Percentiles rank a stretch among this genome's conserved stretches.
Conservation (phyloP, 441 rosid genomes). For the Populus hybrid region DNA sequence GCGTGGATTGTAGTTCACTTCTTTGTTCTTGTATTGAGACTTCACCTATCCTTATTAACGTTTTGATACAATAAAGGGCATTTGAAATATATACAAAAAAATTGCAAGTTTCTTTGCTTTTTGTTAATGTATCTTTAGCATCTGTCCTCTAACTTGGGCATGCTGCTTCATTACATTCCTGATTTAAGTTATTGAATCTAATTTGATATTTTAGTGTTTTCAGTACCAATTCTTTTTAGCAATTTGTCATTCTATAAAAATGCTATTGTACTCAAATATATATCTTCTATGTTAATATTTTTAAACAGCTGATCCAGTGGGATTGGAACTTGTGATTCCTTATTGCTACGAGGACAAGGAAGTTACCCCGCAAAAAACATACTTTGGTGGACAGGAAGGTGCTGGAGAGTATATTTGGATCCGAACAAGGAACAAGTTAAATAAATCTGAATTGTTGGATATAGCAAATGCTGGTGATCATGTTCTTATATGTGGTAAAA, state of each 20-base stretch:
- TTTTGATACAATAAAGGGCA: neutral
- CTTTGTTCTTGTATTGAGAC: neutral
- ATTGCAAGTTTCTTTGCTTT: neutral
- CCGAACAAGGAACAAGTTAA: constrained; percentile 60
- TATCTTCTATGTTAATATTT: constrained; percentile 11
- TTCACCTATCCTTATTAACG: neutral
- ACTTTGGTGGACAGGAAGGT: constrained; percentile 95
- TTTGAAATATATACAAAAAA: neutral
- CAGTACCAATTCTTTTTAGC: neutral
- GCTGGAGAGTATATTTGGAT: constrained; percentile 82
- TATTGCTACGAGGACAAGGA: constrained; percentile 73
- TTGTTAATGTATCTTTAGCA: neutral
- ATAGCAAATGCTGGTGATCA: constrained; percentile 49
- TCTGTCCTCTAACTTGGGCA: neutral
- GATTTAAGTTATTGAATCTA: no score
- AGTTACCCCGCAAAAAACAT: constrained; percentile 68
- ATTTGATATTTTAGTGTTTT: neutral
- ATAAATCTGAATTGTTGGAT: constrained; percentile 60
- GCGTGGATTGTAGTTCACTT: neutral
- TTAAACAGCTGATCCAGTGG: constrained; percentile 86
- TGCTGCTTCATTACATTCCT: neutral
- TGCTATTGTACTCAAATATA: neutral
- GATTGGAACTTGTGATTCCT: constrained; percentile 72
- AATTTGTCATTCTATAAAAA: neutral
- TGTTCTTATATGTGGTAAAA: constrained; percentile 51